A percentile compares a stretch with the other conserved stretches of the same genome.
Conservation (phyloP, 2,329 filamentous ascomycete species). For the Hypomyces rosellus region DNA sequence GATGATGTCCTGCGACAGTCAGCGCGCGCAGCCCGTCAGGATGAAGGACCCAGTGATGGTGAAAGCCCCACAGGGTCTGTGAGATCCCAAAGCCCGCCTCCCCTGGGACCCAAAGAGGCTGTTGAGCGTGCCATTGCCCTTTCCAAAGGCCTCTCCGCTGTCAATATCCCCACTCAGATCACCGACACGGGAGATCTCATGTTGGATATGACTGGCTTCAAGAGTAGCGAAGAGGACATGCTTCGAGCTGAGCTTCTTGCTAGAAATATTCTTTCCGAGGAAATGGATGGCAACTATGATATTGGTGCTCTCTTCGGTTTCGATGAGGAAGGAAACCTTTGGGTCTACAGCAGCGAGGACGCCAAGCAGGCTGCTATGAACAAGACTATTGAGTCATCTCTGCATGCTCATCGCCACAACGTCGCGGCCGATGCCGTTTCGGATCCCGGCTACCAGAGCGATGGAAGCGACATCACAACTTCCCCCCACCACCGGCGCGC, state of each 20-base stretch:
- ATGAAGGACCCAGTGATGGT: slow-evolving; percentile 30
- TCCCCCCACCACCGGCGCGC: slow-evolving; percentile 53
- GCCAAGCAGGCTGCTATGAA: slow-evolving; percentile 84
- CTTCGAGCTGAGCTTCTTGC: slow-evolving; percentile 89
- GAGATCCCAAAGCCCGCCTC: slow-evolving; percentile 71
- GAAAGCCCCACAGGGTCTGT: slow-evolving; percentile 39
- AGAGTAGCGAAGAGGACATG: slow-evolving; percentile 87
- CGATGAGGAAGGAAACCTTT: slow-evolving; percentile 93
- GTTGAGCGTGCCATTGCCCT: slow-evolving; percentile 76
- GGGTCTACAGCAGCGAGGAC: slow-evolving; percentile 98
- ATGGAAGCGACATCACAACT: slow-evolving; percentile 60
- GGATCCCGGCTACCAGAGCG: slow-evolving; percentile 92
- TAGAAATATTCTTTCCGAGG: slow-evolving; percentile 84
- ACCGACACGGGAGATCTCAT: slow-evolving; percentile 91
- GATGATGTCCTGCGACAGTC: slow-evolving; percentile 48
- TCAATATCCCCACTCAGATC: slow-evolving; percentile 89
- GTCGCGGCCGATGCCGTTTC: slow-evolving; percentile 74
- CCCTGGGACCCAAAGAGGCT: slow-evolving; percentile 65
- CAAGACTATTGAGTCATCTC: slow-evolving; percentile 47
- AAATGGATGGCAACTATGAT: slow-evolving; percentile 91
- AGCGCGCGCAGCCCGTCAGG: slow-evolving; percentile 32
- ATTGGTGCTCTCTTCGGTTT: slow-evolving; percentile 93
- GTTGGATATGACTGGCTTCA: slow-evolving; percentile 97
- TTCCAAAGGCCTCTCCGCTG: slow-evolving; percentile 79
- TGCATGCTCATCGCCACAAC: slow-evolving; percentile 40